Conservation (phyloP, 78 protist genomes). For the Tieghemostelium lacteum region DNA sequence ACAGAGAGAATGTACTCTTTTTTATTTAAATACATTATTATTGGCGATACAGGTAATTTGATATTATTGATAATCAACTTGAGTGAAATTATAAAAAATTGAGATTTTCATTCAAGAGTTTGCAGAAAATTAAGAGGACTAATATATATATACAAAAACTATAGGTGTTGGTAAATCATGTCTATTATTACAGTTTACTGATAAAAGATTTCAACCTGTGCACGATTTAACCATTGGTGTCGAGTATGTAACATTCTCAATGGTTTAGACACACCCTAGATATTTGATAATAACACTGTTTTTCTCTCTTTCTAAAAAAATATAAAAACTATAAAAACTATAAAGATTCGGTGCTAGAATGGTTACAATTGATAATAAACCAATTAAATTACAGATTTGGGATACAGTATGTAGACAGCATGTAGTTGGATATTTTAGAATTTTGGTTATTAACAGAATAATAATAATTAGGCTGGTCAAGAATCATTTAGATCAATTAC, state of each 20-base stretch:
- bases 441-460: neutral
- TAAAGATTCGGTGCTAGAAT: conserved; percentile 94
- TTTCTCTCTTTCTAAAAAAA: too few relatives aligned
- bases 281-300: too few relatives aligned
- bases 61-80: too few relatives aligned
- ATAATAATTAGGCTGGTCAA: conserved; percentile 51
- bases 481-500: conserved; percentile 72
- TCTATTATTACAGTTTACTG: conserved; percentile 97
- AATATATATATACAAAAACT: neutral
- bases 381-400: conserved; percentile 47
- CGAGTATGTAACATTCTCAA: conserved; percentile 91
- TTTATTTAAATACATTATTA: conserved; percentile 98
- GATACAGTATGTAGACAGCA: conserved; percentile 25
- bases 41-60: conserved; percentile 97
- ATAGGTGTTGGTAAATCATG: conserved; percentile 97
- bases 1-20: conserved; percentile 83
- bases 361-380: conserved; percentile 57
- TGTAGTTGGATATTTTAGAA: neutral
- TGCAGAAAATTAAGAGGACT: neutral
- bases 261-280: too few relatives aligned
- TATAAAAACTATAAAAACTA: too few relatives aligned
- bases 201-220: conserved; percentile 96
- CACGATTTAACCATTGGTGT: conserved; percentile 99
- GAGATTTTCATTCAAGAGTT: neutral
- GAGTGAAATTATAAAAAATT: neutral